Evolutionary conservation across 2,329 filamentous ascomycete species (phyloP).

Genomic region (Fusarium poae): DNA sequence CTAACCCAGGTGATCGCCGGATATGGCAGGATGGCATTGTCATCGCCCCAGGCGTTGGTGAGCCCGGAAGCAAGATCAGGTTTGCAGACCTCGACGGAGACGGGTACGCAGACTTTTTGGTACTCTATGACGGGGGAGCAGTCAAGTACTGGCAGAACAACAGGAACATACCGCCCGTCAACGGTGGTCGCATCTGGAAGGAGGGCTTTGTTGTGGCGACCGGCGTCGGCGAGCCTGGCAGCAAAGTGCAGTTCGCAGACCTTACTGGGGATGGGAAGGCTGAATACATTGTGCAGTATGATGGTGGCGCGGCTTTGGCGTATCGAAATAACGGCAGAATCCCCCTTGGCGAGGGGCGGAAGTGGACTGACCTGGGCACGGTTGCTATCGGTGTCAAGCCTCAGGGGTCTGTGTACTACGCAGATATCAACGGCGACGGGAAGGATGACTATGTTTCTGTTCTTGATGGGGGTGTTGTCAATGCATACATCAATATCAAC

Average conservation of each 20-base stretch:
- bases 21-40: slow-evolving; percentile 14
- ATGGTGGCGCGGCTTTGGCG: slow-evolving; percentile 18
- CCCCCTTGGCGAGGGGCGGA: background rate
- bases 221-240: slow-evolving; percentile 18
- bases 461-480: slow-evolving; percentile 15
- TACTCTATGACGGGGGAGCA: slow-evolving; percentile 22
- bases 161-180: background rate
- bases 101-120: slow-evolving; percentile 18
- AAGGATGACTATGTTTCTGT: slow-evolving; percentile 36
- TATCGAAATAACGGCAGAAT: slow-evolving; percentile 26
- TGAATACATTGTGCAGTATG: slow-evolving; percentile 27
- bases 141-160: slow-evolving; percentile 29
- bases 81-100: slow-evolving; percentile 39
- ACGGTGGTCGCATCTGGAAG: slow-evolving; percentile 29
- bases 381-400: slow-evolving; percentile 18
- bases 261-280: slow-evolving; percentile 26
- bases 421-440: slow-evolving; percentile 36
- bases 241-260: slow-evolving; percentile 25
- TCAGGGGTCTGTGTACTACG: slow-evolving; percentile 28
- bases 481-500: slow-evolving; percentile 30
- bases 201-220: slow-evolving; percentile 15
- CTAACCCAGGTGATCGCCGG: background rate
- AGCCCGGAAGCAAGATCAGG: slow-evolving; percentile 19
- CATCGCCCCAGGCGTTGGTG: slow-evolving; percentile 20
- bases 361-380: slow-evolving; percentile 31